phyloP scores from a whole-genome alignment of 768 basidiomycete species.

The Ramaria sp. region DNA sequence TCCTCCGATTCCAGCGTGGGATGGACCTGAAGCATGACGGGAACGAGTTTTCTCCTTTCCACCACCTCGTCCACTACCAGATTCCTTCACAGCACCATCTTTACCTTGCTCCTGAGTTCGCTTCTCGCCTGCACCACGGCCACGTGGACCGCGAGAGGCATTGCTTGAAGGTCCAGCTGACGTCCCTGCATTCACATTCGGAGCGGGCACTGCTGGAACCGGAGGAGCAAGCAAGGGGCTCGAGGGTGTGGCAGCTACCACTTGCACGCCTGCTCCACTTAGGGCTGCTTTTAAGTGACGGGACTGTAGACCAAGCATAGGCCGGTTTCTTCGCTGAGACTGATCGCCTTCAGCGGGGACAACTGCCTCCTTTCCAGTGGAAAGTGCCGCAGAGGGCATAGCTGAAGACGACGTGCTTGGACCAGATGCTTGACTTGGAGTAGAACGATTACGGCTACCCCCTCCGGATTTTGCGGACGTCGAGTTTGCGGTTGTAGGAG shows the following conservation, averaged over 20 bases:
- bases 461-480: neutral
- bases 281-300: conserved; percentile 68
- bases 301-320: conserved; percentile 50
- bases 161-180: neutral
- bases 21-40: conserved; percentile 2
- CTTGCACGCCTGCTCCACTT: conserved; percentile 42
- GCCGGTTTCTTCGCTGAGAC: conserved; percentile 33
- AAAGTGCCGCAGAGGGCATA: conserved; percentile 14
- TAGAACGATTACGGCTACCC: neutral
- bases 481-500: neutral
- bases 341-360: neutral
- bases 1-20: neutral
- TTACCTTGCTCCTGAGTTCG: conserved; percentile 12
- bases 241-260: conserved; percentile 2
- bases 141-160: conserved; percentile 13
- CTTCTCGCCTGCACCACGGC: conserved; percentile 14
- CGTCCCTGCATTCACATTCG: conserved; percentile 9
- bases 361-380: neutral
- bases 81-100: conserved; percentile 6
- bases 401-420: neutral
- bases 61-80: conserved; percentile 18
- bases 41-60: conserved; percentile 5
- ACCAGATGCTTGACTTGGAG: neutral
- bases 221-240: conserved; percentile 11
- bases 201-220: conserved; percentile 9